These are phyloP conservation scores for Curvularia verruculosa DNA, from an alignment of 2,329 filamentous ascomycete genomes.

Conservation along the genomic window DNA sequence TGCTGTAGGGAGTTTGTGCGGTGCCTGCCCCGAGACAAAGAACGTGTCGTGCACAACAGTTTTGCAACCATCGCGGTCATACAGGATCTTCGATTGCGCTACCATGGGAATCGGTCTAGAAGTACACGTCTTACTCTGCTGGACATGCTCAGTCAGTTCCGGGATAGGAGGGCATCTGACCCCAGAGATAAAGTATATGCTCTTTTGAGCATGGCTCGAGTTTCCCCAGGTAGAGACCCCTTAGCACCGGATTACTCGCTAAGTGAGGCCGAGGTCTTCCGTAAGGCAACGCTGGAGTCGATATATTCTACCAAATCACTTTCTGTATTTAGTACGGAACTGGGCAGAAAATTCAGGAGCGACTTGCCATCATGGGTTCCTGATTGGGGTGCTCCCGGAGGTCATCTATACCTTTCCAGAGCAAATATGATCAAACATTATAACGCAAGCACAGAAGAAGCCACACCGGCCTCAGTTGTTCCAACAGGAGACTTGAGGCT, in stretches of 20 bases:
- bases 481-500: not conserved
- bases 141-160: not conserved
- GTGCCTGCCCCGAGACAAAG: not conserved
- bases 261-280: not conserved
- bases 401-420: not conserved
- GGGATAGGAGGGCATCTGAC: not conserved
- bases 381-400: conserved; percentile 23
- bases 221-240: not conserved
- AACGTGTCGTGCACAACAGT: conserved; percentile 8
- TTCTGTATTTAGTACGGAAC: conserved; percentile 19
- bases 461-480: not conserved
- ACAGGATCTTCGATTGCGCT: not conserved
- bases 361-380: conserved; percentile 33
- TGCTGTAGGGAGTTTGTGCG: not conserved
- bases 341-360: conserved; percentile 18
- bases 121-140: conserved; percentile 8
- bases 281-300: not conserved
- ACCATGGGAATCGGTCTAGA: not conserved
- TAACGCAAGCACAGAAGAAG: not conserved
- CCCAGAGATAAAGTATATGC: not conserved
- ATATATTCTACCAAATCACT: conserved; percentile 2
- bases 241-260: conserved; percentile 6
- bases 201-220: conserved; percentile 6
- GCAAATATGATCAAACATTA: conserved; percentile 2
- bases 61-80: not conserved